These are phyloP conservation scores for Candolleomyces efflorescens DNA, from an alignment of 768 basidiomycete genomes.

Conservation along the genomic window DNA sequence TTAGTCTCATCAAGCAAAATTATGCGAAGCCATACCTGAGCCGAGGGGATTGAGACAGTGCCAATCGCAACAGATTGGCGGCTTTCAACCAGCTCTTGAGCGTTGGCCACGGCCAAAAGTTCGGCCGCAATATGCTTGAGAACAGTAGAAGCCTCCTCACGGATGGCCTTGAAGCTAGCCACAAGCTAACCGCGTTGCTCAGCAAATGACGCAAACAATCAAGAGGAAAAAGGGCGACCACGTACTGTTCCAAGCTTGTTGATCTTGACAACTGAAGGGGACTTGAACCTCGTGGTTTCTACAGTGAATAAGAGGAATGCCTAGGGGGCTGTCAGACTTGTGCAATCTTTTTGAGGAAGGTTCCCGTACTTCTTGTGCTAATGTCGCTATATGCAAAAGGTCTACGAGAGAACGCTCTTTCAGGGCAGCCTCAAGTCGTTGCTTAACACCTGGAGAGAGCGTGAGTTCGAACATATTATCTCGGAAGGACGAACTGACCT, in stretches of 20 bases:
- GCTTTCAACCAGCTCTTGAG: conserved; percentile 46
- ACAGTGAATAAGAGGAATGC: conserved; percentile 67
- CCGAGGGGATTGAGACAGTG: conserved; percentile 36
- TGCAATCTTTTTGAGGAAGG: background rate
- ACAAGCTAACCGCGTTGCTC: conserved; percentile 45
- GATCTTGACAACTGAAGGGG: conserved; percentile 60
- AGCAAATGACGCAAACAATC: background rate
- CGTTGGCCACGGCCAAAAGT: conserved; percentile 47
- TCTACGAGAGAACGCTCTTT: conserved; percentile 45
- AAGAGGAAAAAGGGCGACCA: conserved; percentile 5
- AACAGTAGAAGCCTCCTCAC: conserved; percentile 43
- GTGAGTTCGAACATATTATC: background rate
- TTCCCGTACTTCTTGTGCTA: conserved; percentile 67
- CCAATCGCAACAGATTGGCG: conserved; percentile 49
- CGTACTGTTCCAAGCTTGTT: conserved; percentile 71
- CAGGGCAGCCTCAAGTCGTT: conserved; percentile 41
- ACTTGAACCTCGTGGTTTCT: conserved; percentile 73
- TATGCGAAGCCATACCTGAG: conserved; percentile 23
- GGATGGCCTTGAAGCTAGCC: conserved; percentile 60
- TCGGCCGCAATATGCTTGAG: conserved; percentile 56
- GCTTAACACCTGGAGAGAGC: conserved; percentile 43
- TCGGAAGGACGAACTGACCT: conserved; percentile 28
- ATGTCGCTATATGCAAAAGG: conserved; percentile 65
- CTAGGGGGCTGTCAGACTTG: conserved; percentile 29
- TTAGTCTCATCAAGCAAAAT: background rate